Percentiles rank a stretch among this genome's conserved stretches.
These are phyloP conservation scores for Solanum bulbocastanum DNA, from an alignment of 257 asterid species.

Conservation along the genomic window DNA sequence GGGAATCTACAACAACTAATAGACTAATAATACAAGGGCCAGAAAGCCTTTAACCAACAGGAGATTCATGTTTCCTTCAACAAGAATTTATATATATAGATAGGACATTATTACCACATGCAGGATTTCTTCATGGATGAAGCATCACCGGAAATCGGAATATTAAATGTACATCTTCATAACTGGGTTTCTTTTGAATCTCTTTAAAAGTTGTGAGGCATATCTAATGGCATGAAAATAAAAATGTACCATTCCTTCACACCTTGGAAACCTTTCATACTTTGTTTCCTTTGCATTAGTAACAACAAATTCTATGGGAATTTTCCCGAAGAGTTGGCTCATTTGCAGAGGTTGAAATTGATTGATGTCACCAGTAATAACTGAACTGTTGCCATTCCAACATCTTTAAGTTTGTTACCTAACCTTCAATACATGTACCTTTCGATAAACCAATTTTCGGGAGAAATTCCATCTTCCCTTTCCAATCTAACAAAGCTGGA, in stretches of 20 bases:
- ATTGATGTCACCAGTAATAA: too few relatives aligned
- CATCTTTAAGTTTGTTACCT: too few relatives aligned
- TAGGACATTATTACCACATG: not conserved
- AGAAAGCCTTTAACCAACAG: not conserved
- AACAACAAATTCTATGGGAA: too few relatives aligned
- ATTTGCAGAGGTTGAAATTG: too few relatives aligned
- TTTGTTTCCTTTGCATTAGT: too few relatives aligned
- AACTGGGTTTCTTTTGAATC: not conserved
- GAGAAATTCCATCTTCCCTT: too few relatives aligned
- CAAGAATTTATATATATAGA: not conserved
- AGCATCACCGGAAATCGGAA: not conserved
- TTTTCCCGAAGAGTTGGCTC: too few relatives aligned
- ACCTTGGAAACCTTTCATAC: too few relatives aligned
- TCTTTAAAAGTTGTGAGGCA: not conserved
- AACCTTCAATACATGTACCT: too few relatives aligned
- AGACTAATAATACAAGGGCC: not conserved
- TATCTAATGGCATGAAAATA: not conserved
- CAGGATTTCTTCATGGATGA: not conserved
- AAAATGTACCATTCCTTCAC: not conserved
- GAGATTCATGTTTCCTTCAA: not conserved
- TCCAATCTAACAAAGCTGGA: too few relatives aligned
- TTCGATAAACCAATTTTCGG: too few relatives aligned
- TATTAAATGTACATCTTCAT: not conserved
- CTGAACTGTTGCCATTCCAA: too few relatives aligned
- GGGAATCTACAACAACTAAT: not conserved